Evolutionary conservation across 768 basidiomycete species (phyloP), one percentile per base, ranked within the genome.

Genomic region (Lactifluus hygrophoroides): DNA sequence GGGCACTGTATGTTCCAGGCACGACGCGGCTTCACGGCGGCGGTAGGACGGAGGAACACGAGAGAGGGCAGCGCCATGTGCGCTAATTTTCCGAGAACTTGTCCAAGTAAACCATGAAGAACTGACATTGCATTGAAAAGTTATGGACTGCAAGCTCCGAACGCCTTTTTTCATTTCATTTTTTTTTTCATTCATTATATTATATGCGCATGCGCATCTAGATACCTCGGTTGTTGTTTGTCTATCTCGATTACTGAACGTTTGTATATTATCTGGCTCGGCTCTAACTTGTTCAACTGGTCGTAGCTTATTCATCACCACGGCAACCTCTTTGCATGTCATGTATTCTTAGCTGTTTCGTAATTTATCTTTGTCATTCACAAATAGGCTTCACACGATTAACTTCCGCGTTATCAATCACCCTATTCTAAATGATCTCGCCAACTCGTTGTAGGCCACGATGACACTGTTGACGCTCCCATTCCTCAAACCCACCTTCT

Each of bases 1-100:
- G 86, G 3, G 82, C 84, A 32, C 70, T 90, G 43, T 90, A 80
- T 65, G 83, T 83, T 32, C 63, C 63, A 11, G 63, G 63, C 16
- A 35, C 54, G 14, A 51, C 55, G 27, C 59, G 62, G 6, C 49
- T 60, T 35, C 59, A 60, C 19, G 34, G 27, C 40, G 32, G 53
- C n/a, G 44, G 45, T 8, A 51, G 54, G 43, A 45, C 28, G 34
- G 59, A 60, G 17, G 59, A 56, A 27, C 27, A 51, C 28, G 59
- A 60, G 34, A 42, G 44, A 28, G 54, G 54, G 45, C 49, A 46
- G 9, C 44, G 42, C 30, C 44, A 46, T 21, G 17, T 37, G 7
- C 37, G 49, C 21, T 60, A 37, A 60, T 37, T 45, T 50, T 28
- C 27, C 35, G n/a, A 17, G 40, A 19, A 16, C 21, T n/a, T 46